Base-by-base conservation (phyloP, 1,139 yeast genomes). In the Candida glucosophila region DNA sequence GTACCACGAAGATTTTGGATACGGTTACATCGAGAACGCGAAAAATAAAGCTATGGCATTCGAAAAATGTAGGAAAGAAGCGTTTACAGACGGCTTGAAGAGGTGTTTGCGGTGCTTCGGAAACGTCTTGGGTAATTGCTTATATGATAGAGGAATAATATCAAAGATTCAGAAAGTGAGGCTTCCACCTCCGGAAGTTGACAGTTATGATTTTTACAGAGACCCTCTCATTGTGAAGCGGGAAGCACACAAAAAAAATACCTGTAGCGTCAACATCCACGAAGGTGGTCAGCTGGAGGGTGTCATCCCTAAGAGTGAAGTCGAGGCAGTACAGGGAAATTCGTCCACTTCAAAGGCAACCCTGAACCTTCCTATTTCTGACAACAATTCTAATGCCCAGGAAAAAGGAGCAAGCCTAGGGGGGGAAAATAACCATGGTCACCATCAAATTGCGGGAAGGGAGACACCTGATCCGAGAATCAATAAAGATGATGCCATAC, bases 41-140 rank as follows among this genome's bases (percentile, higher is more conserved):
- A 68, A 71, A 29, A 63, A 73, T 20, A 77, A 77, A 42, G 73
- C 85, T 1, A 70, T 70, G 52, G 92, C 90, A 0, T 79, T 79
- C 45, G 93, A 80, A 41, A 78, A 80, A 40, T 79, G 88, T 32
- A 77, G 77, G 44, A 81, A 81, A 40, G 88, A 82, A 37, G 90
- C 92, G 1, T 72, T 76, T 26, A 81, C 93, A 0, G 93, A 81
- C 52, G 93, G 82, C 0, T 51, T 80, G 40, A 81, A 81, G 44
- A 55, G 93, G 34, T 79, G 88, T 17, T 58, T 81, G 34, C 62
- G 92, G 41, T 77, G 81, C 33, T 81, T 78, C 49, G 93, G 93
- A 22, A 79, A 79, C 45, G 82, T 82, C 0, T 52, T 80, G 43
- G 92, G 92, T 1, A 80, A 80, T 43, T 80, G 92, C 48, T 63